Conservation (phyloP, 2,329 filamentous ascomycete genomes). For the Pseudocercospora vitis region DNA sequence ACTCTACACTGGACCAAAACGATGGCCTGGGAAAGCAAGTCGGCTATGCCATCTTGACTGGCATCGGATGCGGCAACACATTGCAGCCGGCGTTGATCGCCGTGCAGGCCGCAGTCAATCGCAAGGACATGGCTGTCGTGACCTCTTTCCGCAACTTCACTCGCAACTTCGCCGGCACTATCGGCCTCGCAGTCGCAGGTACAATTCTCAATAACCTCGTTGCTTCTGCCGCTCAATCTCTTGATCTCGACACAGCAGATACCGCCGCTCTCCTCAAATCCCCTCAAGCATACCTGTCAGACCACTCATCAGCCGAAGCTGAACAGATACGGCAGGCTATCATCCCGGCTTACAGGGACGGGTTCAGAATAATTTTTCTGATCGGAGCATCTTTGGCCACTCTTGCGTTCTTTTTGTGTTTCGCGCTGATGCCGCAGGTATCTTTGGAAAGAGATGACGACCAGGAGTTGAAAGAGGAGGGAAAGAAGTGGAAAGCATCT, state of each 20-base stretch:
- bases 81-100: constrained; percentile 59
- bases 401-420: constrained; percentile 38
- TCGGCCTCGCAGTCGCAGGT: constrained; percentile 21
- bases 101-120: constrained; percentile 53
- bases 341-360: constrained; percentile 39
- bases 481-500: constrained; percentile 15
- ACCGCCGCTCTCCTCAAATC: constrained; percentile 18
- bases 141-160: constrained; percentile 55
- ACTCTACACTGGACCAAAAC: constrained; percentile 21
- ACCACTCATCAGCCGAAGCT: constrained; percentile 32
- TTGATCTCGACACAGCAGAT: constrained; percentile 16
- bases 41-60: constrained; percentile 55
- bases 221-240: constrained; percentile 6
- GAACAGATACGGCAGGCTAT: constrained; percentile 32
- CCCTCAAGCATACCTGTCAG: constrained; percentile 14
- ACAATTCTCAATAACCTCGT: constrained; percentile 23
- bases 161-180: constrained; percentile 47
- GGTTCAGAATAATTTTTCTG: constrained; percentile 45
- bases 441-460: constrained; percentile 23
- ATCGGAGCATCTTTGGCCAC: constrained; percentile 41
- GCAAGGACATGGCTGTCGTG: constrained; percentile 51
- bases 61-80: constrained; percentile 53
- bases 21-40: constrained; percentile 55
- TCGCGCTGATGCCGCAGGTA: constrained; percentile 42
- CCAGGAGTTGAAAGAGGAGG: constrained; percentile 23